These are phyloP conservation scores for Kodamaea hsintzibuensis DNA, from an alignment of 805 yeast genomes.

Conservation along the genomic window DNA sequence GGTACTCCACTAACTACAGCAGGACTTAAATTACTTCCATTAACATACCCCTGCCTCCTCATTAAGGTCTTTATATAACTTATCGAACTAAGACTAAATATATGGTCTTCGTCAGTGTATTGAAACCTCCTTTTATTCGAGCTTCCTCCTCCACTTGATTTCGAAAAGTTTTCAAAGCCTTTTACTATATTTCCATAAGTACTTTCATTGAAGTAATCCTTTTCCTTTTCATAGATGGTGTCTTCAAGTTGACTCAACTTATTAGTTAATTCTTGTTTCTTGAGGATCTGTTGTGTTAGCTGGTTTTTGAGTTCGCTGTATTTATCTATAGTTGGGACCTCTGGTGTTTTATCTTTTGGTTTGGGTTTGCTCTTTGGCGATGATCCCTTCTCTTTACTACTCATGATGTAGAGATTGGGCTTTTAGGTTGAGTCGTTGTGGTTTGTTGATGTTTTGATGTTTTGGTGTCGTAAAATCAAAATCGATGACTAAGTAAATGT, in stretches of 20 bases:
- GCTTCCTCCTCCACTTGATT: constrained; percentile 33
- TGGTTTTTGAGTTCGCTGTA: constrained; percentile 69
- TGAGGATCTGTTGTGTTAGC: constrained; percentile 60
- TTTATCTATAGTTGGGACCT: constrained; percentile 37
- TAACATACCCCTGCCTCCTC: constrained; percentile 44
- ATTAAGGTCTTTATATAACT: constrained; percentile 60
- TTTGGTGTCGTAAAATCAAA: not conserved
- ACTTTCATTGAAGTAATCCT: constrained; percentile 72
- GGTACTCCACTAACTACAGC: constrained; percentile 6
- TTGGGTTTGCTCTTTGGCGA: constrained; percentile 5
- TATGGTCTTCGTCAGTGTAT: constrained; percentile 73
- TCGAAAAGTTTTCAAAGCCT: constrained; percentile 83
- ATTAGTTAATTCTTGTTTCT: constrained; percentile 65
- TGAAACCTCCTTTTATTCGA: constrained; percentile 49
- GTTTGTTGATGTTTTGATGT: not conserved
- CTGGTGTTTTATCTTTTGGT: constrained; percentile 8
- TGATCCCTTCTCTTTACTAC: not conserved
- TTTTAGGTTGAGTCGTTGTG: not conserved
- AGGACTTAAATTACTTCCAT: constrained; percentile 9
- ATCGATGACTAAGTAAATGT: no score
- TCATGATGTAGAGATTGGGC: not conserved
- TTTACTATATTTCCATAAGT: constrained; percentile 79
- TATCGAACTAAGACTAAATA: constrained; percentile 75
- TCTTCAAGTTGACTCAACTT: constrained; percentile 69
- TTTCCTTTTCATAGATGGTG: constrained; percentile 74